Evolutionary conservation across 768 basidiomycete genomes (phyloP).

Genomic region (Suillus bovinus): DNA sequence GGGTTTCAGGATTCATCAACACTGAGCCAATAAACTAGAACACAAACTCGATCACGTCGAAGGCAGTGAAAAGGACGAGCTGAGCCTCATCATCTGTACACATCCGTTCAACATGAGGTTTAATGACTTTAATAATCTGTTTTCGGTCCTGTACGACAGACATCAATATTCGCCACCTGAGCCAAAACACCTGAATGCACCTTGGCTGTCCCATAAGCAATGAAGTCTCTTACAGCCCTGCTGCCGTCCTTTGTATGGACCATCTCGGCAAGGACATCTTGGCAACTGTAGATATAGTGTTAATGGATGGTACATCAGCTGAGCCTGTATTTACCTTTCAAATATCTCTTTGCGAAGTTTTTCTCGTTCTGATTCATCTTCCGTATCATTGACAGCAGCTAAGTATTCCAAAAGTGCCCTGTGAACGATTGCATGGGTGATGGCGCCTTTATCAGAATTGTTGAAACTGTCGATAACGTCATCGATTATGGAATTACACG

Average conservation of each 20-base stretch:
- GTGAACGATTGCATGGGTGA: slow-evolving; percentile 87
- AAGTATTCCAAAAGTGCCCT: slow-evolving; percentile 87
- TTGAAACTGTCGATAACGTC: slow-evolving; percentile 63
- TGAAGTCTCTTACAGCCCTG: slow-evolving; percentile 80
- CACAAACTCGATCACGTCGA: slow-evolving; percentile 86
- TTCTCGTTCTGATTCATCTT: slow-evolving; percentile 68
- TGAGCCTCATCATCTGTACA: slow-evolving; percentile 89
- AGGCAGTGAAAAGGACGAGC: slow-evolving; percentile 83
- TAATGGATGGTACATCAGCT: slow-evolving; percentile 6
- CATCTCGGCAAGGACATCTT: slow-evolving; percentile 87
- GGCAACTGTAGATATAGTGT: slow-evolving; percentile 49
- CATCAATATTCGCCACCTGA: neutral
- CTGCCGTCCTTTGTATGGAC: slow-evolving; percentile 94
- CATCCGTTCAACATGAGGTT: slow-evolving; percentile 88
- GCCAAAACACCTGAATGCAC: slow-evolving; percentile 34
- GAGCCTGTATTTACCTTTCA: slow-evolving; percentile 55
- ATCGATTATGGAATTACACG: slow-evolving; percentile 7
- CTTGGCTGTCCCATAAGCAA: slow-evolving; percentile 83
- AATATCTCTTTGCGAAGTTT: slow-evolving; percentile 79
- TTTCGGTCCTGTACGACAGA: slow-evolving; percentile 69
- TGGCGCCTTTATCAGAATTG: slow-evolving; percentile 86
- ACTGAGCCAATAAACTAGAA: neutral
- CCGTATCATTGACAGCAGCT: slow-evolving; percentile 52
- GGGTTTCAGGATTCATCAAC: slow-evolving; percentile 3
- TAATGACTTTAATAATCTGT: slow-evolving; percentile 85